phyloP scores from a whole-genome alignment of 2,329 filamentous ascomycete genomes.

The Fusarium pseudograminearum region DNA sequence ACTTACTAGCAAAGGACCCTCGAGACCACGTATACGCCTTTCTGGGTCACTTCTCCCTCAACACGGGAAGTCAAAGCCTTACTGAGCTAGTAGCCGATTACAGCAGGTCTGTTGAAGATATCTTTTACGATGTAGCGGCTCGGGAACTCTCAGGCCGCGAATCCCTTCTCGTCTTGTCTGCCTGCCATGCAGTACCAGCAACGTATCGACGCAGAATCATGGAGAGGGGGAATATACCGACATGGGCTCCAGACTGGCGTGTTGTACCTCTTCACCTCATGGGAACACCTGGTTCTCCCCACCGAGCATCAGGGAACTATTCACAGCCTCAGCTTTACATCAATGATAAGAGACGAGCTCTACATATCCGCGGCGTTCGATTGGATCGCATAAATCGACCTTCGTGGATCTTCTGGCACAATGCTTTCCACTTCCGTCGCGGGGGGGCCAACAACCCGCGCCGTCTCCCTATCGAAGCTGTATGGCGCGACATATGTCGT shows the following conservation, averaged over 20 bases:
- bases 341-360: conserved; percentile 37
- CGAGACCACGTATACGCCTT: conserved; percentile 54
- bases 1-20: conserved; percentile 50
- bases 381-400: conserved; percentile 44
- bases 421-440: conserved; percentile 49
- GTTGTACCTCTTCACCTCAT: conserved; percentile 51
- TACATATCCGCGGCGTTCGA: conserved; percentile 48
- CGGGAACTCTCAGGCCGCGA: conserved; percentile 47
- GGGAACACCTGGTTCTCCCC: conserved; percentile 49
- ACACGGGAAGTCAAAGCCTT: conserved; percentile 40
- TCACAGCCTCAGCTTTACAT: conserved; percentile 47
- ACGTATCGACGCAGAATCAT: conserved; percentile 23
- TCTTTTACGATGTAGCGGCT: conserved; percentile 51
- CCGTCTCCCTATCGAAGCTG: conserved; percentile 46
- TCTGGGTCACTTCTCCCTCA: conserved; percentile 52
- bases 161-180: conserved; percentile 50
- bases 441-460: conserved; percentile 1
- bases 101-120: conserved; percentile 47
- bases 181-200: conserved; percentile 43
- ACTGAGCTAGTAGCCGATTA: conserved; percentile 49
- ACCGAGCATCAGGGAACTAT: conserved; percentile 47
- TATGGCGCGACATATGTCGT: conserved; percentile 50
- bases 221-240: conserved; percentile 43
- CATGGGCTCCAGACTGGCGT: conserved; percentile 57
- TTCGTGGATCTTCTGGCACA: conserved; percentile 50